Conservation (phyloP, 2,329 filamentous ascomycete species). For the Paradendryphiella salina region DNA sequence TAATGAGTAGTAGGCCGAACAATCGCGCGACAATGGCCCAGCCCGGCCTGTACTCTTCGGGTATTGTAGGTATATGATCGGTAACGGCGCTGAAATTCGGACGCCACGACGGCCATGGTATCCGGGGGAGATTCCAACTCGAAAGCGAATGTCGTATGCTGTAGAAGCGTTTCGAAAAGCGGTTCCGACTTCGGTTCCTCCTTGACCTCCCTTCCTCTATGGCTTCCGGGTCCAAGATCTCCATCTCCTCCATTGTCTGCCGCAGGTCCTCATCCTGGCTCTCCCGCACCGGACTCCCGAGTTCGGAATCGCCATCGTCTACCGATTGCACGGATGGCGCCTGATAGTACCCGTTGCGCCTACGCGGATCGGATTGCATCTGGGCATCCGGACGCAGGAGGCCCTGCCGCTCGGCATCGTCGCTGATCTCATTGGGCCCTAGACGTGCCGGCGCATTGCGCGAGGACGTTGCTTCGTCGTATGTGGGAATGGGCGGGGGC, state of each 20-base stretch:
- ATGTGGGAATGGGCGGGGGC: slow-evolving; percentile 72
- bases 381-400: slow-evolving; percentile 62
- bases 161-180: slow-evolving; percentile 61
- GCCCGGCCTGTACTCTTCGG: slow-evolving; percentile 56
- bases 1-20: slow-evolving; percentile 73
- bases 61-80: slow-evolving; percentile 48
- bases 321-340: slow-evolving; percentile 83
- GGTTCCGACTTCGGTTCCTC: slow-evolving; percentile 39
- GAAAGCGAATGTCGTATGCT: slow-evolving; percentile 62
- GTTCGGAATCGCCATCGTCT: slow-evolving; percentile 59
- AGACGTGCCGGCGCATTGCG: slow-evolving; percentile 54
- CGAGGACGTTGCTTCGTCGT: slow-evolving; percentile 76
- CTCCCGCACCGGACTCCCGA: slow-evolving; percentile 58
- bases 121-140: slow-evolving; percentile 56
- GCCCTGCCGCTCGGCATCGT: slow-evolving; percentile 76
- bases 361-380: slow-evolving; percentile 35
- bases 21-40: slow-evolving; percentile 72
- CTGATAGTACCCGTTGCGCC: slow-evolving; percentile 61
- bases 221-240: slow-evolving; percentile 45
- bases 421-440: slow-evolving; percentile 63
- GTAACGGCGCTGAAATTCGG: slow-evolving; percentile 33
- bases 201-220: slow-evolving; percentile 37
- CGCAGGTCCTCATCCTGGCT: slow-evolving; percentile 63
- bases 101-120: slow-evolving; percentile 37
- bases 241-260: slow-evolving; percentile 78